Evolutionary conservation across 1,284 basidiomycete genomes (phyloP), one percentile per base, ranked within the genome.

Genomic region (Cutaneotrichosporon sp.): DNA sequence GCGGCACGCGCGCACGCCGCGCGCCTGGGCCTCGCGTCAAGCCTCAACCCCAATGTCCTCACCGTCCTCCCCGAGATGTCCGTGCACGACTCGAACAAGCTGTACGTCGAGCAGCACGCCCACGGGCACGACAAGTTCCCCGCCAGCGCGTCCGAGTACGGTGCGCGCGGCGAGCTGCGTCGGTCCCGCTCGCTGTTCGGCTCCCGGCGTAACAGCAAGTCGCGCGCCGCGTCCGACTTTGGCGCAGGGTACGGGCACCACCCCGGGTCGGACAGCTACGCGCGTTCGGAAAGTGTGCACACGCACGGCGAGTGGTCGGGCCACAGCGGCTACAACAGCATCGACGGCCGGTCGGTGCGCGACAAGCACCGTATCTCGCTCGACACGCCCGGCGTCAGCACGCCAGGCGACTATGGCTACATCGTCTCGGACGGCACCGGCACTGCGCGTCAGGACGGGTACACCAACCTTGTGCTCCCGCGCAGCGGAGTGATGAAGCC

Each of bases 381-480:
- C 23, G 43, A 52, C 23, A 45, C 43, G 9, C 43, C 43, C 8
- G 26, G 23, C 9, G 7, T n/a, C 21, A 37, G 35, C 21, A 33
- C 41, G 12, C 37, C 44, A 3, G 44, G 37, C 21, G 44, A 52
- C 30, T 41, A 41, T 14, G 39, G 38, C 18, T 36, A 69, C 46
- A 65, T 67, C 61, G 64, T 71, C 46, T 70, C 66, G 10, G 55
- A 71, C 49, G 65, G 66, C 1, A 46, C 61, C 48, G 69, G 56
- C 38, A 49, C 60, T 58, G 63, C 17, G 41, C 53, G 26, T 4
- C 17, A 20, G 8, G 35, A 36, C 26, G 41, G 46, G 14, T 45
- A 46, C 46, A 48, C 22, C 1, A 81, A 81, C 23, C 81, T 92
- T 20, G 79, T 84, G 1, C 80, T 91, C 2, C 87, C 88, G 3